These are phyloP conservation scores for Penicillium sp. DNA, from an alignment of 2,329 filamentous ascomycete genomes.

Conservation along the genomic window DNA sequence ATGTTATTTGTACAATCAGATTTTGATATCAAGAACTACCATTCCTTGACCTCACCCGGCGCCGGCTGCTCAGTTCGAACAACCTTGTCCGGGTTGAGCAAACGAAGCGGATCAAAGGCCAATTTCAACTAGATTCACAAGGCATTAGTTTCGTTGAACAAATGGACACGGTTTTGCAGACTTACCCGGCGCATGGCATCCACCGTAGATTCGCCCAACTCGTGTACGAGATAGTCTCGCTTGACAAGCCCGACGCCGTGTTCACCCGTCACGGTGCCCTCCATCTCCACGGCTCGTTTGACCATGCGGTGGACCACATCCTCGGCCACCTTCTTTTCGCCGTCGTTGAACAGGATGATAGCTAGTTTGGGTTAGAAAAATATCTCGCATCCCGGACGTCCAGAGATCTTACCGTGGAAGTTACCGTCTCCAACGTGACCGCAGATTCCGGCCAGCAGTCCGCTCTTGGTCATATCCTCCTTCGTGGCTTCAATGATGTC, in stretches of 20 bases:
- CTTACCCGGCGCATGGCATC: constrained; percentile 64
- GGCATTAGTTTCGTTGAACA: constrained; percentile 16
- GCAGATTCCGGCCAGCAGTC: constrained; percentile 64
- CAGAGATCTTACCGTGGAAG: constrained; percentile 58
- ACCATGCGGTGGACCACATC: constrained; percentile 68
- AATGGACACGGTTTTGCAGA: constrained; percentile 7
- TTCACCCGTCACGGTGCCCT: constrained; percentile 70
- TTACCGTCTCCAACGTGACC: constrained; percentile 75
- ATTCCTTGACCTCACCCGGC: constrained; percentile 49
- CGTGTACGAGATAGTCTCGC: constrained; percentile 62
- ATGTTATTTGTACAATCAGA: not conserved
- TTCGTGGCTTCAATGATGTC: constrained; percentile 72
- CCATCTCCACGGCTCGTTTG: constrained; percentile 65
- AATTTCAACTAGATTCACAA: constrained; percentile 53
- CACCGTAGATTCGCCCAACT: constrained; percentile 60
- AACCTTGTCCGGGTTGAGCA: constrained; percentile 65
- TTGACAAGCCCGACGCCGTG: constrained; percentile 71
- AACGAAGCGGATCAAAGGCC: constrained; percentile 64
- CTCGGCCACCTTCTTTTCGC: constrained; percentile 55
- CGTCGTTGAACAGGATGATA: constrained; percentile 61
- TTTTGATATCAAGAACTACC: constrained; percentile 31
- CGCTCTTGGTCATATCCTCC: constrained; percentile 60
- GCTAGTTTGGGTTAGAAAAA: constrained; percentile 37
- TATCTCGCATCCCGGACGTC: not conserved
- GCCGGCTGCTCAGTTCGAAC: constrained; percentile 55